A percentile compares a stretch with the other conserved stretches of the same genome.
Conservation (phyloP, 805 yeast genomes). For the Tetrapisispora fleetii region DNA sequence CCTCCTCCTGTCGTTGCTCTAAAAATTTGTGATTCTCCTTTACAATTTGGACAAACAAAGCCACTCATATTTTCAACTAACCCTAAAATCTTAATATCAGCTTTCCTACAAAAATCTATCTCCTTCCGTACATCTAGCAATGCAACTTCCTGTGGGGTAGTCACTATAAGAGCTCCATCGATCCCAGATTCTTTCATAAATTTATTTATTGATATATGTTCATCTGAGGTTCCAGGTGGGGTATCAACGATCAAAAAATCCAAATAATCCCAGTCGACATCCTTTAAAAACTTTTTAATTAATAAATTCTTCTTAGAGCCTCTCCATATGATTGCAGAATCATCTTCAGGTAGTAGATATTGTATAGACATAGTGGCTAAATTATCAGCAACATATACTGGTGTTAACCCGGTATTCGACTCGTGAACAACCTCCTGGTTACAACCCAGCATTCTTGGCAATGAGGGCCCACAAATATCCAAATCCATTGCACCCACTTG, state of each 20-base stretch:
- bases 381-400: constrained; percentile 91
- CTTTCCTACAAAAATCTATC: constrained; percentile 88
- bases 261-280: constrained; percentile 78
- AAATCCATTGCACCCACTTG: constrained; percentile 96
- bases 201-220: constrained; percentile 82
- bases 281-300: constrained; percentile 86
- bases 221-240: constrained; percentile 98
- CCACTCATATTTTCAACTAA: constrained; percentile 97
- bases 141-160: constrained; percentile 98
- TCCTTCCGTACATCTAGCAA: constrained; percentile 91
- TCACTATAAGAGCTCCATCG: constrained; percentile 90
- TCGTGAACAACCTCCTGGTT: constrained; percentile 78
- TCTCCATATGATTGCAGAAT: constrained; percentile 93
- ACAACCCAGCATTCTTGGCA: constrained; percentile 91
- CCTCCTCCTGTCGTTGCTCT: constrained; percentile 98
- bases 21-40: constrained; percentile 82
- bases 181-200: constrained; percentile 83
- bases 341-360: constrained; percentile 86
- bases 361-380: constrained; percentile 93
- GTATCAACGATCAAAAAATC: constrained; percentile 90
- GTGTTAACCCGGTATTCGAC: constrained; percentile 91
- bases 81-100: constrained; percentile 77
- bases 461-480: constrained; percentile 95
- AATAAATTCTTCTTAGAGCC: constrained; percentile 92
- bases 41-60: constrained; percentile 91